These are phyloP conservation scores for Oxytropis ochrocephala DNA, from an alignment of 306 rosid genomes.

Conservation along the genomic window DNA sequence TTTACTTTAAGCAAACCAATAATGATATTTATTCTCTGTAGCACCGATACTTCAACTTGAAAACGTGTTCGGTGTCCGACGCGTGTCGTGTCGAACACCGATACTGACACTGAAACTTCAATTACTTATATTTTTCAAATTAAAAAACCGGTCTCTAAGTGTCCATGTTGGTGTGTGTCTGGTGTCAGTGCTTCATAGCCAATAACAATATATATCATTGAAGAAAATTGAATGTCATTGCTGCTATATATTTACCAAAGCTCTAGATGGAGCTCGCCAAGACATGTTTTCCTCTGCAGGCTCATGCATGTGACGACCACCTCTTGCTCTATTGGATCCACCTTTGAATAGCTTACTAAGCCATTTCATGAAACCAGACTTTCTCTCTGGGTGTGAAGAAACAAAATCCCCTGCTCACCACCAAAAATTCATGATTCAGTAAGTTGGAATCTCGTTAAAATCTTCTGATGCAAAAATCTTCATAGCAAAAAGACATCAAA, in stretches of 20 bases:
- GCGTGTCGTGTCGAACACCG: no score
- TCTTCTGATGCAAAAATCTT: no score
- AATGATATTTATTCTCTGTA: no score
- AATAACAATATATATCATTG: background rate
- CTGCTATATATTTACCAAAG: constrained; percentile 39
- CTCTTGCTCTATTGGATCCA: constrained; percentile 48
- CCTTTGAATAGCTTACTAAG: constrained; percentile 69
- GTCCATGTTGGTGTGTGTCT: no score
- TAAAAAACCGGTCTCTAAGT: no score
- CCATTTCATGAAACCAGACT: constrained; percentile 96
- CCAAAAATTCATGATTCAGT: constrained; percentile 8
- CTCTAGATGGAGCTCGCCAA: constrained; percentile 61
- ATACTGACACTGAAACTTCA: no score
- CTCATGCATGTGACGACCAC: constrained; percentile 47
- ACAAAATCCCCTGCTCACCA: constrained; percentile 66
- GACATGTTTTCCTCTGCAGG: constrained; percentile 64
- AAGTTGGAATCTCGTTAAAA: no score
- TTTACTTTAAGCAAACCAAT: background rate
- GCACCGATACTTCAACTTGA: no score
- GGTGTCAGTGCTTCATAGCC: no score
- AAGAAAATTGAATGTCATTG: constrained; percentile 14
- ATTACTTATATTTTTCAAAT: no score
- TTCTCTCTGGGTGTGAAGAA: constrained; percentile 79
- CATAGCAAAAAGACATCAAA: no score
- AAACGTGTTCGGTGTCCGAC: no score